Base-by-base conservation (phyloP, 345 rosid species). In the Diplotaxis tenuifolia region DNA sequence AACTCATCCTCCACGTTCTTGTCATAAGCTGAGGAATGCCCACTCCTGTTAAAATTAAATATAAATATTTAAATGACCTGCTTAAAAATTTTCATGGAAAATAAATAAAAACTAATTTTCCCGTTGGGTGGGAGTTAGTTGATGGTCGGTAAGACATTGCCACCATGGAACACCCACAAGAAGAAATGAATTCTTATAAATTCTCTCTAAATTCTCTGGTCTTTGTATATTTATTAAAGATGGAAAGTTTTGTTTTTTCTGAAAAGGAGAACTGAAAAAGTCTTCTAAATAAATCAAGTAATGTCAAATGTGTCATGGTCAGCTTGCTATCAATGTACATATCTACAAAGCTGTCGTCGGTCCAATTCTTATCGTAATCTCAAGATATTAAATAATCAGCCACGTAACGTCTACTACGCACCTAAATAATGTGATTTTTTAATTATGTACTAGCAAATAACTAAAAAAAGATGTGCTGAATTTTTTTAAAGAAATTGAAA, bases 1-100 rank as follows among this genome's bases (percentile, higher is more conserved):
- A 57, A 68, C 7, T 81, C 88, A 45, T 93, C 95, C 22, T 93
- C 98, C 14, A 75, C 56, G 87, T 93, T 93, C 92, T 91, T 93
- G 72, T 93, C 96, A 77, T 91, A 91, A 4, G 61, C 87, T 0
- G 98, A 84, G 2, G 89, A 40, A 79, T 87, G 86, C 1, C 75
- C 84, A 53, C 69, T 67, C 81, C 91, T 86, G 79, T 69, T 21
- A n/a, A 22, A 42, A 29, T n/a, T 32, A 61, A 19, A 62, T 19
- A n/a, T 19, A 2, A 34, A 15, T 16, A 34, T 15, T 1, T 31
- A 4, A 29, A 8, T 59, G 10, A 50, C 1, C 58, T 53, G 20
- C 45, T 15, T 20, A 45, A 65, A n/a, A 25, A 27, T 15, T 1
- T 15, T 6, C 16, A 15, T 27, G 3, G 16, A 10, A 14, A 56